Conservation (phyloP, 2,329 filamentous ascomycete genomes). For the Aotearoamyces nothofagi region DNA sequence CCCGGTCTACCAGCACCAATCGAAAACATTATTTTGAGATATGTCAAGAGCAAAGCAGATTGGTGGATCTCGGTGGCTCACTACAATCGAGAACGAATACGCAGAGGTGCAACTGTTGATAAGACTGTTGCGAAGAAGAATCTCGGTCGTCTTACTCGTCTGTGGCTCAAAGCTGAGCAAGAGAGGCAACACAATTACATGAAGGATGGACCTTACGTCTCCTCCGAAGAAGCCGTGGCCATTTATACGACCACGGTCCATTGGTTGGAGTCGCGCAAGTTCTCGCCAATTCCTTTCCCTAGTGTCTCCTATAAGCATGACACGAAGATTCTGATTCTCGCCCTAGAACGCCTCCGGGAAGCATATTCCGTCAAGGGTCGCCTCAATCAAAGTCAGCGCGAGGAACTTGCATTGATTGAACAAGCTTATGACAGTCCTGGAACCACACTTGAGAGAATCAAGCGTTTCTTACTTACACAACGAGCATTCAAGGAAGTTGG, state of each 20-base stretch:
- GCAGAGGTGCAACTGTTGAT: conserved; percentile 90
- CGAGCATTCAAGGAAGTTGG: conserved; percentile 98
- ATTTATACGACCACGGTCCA: conserved; percentile 99
- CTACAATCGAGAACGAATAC: conserved; percentile 95
- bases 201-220: conserved; percentile 97
- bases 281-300: conserved; percentile 95
- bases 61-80: conserved; percentile 99
- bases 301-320: conserved; percentile 99
- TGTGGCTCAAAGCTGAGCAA: conserved; percentile 97
- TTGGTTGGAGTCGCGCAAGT: conserved; percentile 96
- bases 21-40: conserved; percentile 95
- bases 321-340: conserved; percentile 94
- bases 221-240: conserved; percentile 93
- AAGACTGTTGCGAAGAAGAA: conserved; percentile 99
- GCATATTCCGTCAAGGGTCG: conserved; percentile 96
- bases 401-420: conserved; percentile 91
- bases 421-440: conserved; percentile 97
- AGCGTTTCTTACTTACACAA: conserved; percentile 92
- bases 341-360: conserved; percentile 81
- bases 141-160: conserved; percentile 76
- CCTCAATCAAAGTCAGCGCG: conserved; percentile 92
- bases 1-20: conserved; percentile 91
- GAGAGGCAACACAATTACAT: conserved; percentile 98
- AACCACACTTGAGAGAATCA: conserved; percentile 89
- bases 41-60: conserved; percentile 97